Evolutionary conservation across 805 yeast genomes (phyloP).

Genomic region (Citeromyces nyonsensis): DNA sequence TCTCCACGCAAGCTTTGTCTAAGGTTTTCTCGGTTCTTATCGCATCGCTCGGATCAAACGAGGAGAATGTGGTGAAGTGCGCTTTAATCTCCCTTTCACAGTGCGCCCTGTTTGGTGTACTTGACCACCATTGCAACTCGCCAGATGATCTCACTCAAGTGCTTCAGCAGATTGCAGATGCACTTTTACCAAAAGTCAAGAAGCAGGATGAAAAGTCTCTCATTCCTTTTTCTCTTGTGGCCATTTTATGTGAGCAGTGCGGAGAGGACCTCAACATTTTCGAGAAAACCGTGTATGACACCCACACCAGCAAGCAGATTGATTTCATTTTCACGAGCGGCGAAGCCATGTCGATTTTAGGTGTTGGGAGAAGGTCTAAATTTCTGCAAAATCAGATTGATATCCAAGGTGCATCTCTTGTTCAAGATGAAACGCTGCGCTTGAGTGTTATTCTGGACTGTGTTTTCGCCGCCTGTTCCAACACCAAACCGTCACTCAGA

Average conservation of each 20-base stretch:
- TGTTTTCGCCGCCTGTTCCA: constrained; percentile 35
- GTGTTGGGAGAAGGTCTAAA: constrained; percentile 64
- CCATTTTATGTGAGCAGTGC: constrained; percentile 7
- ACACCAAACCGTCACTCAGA: constrained; percentile 61
- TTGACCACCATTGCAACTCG: constrained; percentile 17
- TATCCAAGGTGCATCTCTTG: constrained; percentile 15
- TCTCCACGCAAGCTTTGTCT: no score
- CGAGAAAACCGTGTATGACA: constrained; percentile 33
- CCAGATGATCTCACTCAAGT: constrained; percentile 8
- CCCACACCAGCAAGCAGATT: constrained; percentile 53
- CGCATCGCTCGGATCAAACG: constrained; percentile 8
- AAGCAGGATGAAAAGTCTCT: constrained; percentile 44
- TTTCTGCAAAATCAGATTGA: constrained; percentile 37
- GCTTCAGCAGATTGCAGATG: constrained; percentile 11
- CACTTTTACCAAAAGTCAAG: constrained; percentile 24
- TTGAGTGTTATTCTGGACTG: constrained; percentile 21
- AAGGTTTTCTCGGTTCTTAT: constrained; percentile 5
- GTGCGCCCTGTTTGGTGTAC: constrained; percentile 25
- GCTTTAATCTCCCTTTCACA: constrained; percentile 26
- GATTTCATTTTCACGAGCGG: constrained; percentile 71
- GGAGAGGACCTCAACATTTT: constrained; percentile 13
- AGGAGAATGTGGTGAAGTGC: constrained; percentile 8
- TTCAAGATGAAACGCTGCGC: constrained; percentile 10
- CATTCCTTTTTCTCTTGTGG: constrained; percentile 22
- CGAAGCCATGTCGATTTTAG: constrained; percentile 61